These are phyloP conservation scores for Tulasnella calospora DNA, from an alignment of 768 basidiomycete genomes.

Conservation along the genomic window DNA sequence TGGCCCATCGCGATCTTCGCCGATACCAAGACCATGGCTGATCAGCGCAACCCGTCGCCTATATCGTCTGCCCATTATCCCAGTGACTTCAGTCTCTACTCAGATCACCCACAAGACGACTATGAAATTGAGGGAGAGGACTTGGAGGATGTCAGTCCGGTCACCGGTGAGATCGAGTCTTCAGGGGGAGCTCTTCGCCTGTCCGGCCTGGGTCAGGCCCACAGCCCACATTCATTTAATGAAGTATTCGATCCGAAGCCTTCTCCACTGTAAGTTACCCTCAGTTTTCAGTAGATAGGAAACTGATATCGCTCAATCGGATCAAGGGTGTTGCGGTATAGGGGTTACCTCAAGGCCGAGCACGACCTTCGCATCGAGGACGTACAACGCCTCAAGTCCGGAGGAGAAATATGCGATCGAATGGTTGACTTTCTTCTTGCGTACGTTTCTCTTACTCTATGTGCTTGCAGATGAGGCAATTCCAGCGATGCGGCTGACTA, in stretches of 20 bases:
- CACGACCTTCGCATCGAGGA: neutral
- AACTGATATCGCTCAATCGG: neutral
- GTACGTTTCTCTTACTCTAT: neutral
- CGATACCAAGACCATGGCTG: neutral
- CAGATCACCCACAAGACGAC: neutral
- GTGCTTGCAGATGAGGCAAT: neutral
- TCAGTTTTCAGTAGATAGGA: neutral
- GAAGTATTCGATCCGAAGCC: neutral
- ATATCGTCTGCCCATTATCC: neutral
- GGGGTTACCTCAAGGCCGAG: neutral
- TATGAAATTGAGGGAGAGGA: neutral
- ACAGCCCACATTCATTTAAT: neutral
- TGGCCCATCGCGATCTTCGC: neutral
- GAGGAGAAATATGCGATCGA: neutral
- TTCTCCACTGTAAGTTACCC: neutral
- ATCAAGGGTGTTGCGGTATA: neutral
- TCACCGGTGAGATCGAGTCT: too few species aligned
- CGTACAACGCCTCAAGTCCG: neutral
- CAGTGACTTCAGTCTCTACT: neutral
- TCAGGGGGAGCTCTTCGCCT: too few species aligned
- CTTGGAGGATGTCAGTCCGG: too few species aligned
- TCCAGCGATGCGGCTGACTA: neutral
- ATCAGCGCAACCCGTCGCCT: neutral
- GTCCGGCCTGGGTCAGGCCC: neutral
- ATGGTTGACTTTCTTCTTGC: neutral